phyloP scores from a whole-genome alignment of 495 filamentous ascomycete species.

The Polyplosphaeria fusca region DNA sequence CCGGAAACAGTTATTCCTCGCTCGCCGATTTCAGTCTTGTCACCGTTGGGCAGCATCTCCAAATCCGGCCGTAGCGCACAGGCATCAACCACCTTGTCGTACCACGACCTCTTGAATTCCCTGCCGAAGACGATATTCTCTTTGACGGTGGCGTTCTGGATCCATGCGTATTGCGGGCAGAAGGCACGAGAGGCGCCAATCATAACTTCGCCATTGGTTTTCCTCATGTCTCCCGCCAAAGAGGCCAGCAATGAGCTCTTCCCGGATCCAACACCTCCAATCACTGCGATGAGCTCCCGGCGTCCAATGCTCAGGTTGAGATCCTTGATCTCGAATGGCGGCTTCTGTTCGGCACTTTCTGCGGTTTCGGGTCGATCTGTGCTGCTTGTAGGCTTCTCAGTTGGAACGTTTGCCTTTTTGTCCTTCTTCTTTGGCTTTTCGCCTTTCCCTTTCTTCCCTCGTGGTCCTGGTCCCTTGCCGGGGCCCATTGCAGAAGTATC shows the following conservation, averaged over 20 bases:
- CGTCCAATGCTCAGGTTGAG: conserved; percentile 71
- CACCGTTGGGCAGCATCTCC: conserved; percentile 70
- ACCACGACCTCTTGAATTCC: conserved; percentile 65
- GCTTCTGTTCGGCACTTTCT: conserved; percentile 50
- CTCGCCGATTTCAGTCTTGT: conserved; percentile 74
- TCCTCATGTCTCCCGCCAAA: conserved; percentile 89
- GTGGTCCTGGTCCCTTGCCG: neutral
- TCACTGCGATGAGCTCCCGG: conserved; percentile 84
- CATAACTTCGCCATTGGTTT: conserved; percentile 66
- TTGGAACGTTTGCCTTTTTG: conserved; percentile 34
- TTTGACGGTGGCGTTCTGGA: conserved; percentile 82
- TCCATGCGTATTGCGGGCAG: conserved; percentile 97
- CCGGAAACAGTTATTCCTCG: conserved; percentile 78
- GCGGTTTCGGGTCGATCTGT: conserved; percentile 9
- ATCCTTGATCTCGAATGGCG: conserved; percentile 78
- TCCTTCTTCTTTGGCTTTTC: conserved; percentile 43
- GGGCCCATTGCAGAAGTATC: conserved; percentile 37
- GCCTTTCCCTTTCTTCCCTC: conserved; percentile 26
- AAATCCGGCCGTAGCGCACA: conserved; percentile 71
- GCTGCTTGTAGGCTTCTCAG: conserved; percentile 45
- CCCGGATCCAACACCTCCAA: conserved; percentile 85
- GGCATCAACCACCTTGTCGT: conserved; percentile 56
- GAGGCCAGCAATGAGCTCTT: conserved; percentile 90
- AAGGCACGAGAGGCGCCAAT: conserved; percentile 79
- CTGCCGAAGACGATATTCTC: conserved; percentile 92